Conservation (phyloP, 768 basidiomycete species). For the Lentinula boryana region DNA sequence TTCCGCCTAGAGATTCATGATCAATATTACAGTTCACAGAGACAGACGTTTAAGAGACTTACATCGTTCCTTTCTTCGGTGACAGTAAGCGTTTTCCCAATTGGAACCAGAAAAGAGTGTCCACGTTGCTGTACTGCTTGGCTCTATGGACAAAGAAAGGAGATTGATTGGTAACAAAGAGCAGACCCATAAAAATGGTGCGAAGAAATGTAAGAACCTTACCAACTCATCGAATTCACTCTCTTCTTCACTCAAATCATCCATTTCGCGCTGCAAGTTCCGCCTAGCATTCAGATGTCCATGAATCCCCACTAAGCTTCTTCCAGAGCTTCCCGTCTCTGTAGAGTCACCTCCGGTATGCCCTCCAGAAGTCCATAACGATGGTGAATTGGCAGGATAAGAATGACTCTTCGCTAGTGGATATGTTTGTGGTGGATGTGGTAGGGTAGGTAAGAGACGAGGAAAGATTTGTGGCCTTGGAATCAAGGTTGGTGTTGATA, state of each 20-base stretch:
- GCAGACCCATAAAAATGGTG: no score
- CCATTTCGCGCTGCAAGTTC: constrained; percentile 71
- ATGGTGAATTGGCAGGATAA: constrained; percentile 23
- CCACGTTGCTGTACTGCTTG: constrained; percentile 59
- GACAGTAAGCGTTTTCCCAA: constrained; percentile 67
- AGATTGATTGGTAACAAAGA: not conserved
- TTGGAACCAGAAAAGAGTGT: constrained; percentile 61
- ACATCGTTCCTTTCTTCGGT: constrained; percentile 86
- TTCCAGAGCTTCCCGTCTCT: not conserved
- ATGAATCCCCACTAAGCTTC: constrained; percentile 35
- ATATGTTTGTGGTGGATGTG: constrained; percentile 58
- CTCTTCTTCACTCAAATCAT: constrained; percentile 82
- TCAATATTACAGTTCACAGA: not conserved
- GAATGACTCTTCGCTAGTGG: constrained; percentile 41
- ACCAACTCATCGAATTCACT: constrained; percentile 75
- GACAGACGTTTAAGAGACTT: constrained; percentile 13
- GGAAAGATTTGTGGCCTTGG: constrained; percentile 61
- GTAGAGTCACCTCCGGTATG: not conserved
- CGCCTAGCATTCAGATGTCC: constrained; percentile 57
- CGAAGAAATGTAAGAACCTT: constrained; percentile 18
- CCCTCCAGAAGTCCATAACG: not conserved
- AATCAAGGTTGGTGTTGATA: constrained; percentile 68
- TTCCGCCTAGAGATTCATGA: constrained; percentile 28
- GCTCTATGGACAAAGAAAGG: constrained; percentile 32
- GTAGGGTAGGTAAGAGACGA: constrained; percentile 38